Evolutionary conservation across 768 basidiomycete genomes (phyloP).

Genomic region (Cyathus striatus): DNA sequence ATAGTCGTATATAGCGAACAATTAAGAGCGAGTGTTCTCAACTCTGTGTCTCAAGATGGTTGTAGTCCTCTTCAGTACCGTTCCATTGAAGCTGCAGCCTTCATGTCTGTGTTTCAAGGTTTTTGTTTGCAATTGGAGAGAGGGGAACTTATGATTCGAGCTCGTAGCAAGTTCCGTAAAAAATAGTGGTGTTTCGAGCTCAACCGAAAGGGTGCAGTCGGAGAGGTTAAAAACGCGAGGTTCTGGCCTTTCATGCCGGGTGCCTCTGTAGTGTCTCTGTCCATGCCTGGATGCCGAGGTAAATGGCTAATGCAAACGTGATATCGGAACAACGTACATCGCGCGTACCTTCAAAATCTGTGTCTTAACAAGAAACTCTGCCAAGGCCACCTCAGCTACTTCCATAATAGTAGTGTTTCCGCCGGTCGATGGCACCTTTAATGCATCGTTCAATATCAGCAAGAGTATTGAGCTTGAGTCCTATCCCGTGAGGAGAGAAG

Average conservation of each 20-base stretch:
- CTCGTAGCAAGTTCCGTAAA: slow-evolving; percentile 59
- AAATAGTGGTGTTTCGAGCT: slow-evolving; percentile 72
- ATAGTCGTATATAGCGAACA: slow-evolving; percentile 73
- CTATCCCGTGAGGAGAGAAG: slow-evolving; percentile 51
- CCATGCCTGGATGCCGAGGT: slow-evolving; percentile 46
- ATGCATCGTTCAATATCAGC: slow-evolving; percentile 76
- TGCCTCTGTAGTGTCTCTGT: slow-evolving; percentile 55
- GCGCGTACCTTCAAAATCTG: slow-evolving; percentile 60
- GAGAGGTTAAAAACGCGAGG: slow-evolving; percentile 83
- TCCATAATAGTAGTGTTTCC: slow-evolving; percentile 94
- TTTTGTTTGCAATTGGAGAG: slow-evolving; percentile 86
- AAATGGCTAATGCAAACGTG: neutral
- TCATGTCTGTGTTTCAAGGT: slow-evolving; percentile 71
- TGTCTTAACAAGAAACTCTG: slow-evolving; percentile 69
- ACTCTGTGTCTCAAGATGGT: slow-evolving; percentile 51
- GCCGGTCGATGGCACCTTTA: slow-evolving; percentile 60
- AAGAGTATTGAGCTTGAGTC: slow-evolving; percentile 75
- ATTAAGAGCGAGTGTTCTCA: slow-evolving; percentile 39
- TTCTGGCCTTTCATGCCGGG: no score
- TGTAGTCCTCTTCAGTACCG: slow-evolving; percentile 76
- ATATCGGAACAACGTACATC: neutral
- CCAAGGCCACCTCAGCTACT: slow-evolving; percentile 81
- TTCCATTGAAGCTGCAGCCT: slow-evolving; percentile 88
- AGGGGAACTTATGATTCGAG: slow-evolving; percentile 68
- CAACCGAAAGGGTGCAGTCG: slow-evolving; percentile 81